Percentiles rank a stretch among this genome's conserved stretches.
These are phyloP conservation scores for Lentinula guzmanii DNA, from an alignment of 768 basidiomycete species.

Conservation along the genomic window DNA sequence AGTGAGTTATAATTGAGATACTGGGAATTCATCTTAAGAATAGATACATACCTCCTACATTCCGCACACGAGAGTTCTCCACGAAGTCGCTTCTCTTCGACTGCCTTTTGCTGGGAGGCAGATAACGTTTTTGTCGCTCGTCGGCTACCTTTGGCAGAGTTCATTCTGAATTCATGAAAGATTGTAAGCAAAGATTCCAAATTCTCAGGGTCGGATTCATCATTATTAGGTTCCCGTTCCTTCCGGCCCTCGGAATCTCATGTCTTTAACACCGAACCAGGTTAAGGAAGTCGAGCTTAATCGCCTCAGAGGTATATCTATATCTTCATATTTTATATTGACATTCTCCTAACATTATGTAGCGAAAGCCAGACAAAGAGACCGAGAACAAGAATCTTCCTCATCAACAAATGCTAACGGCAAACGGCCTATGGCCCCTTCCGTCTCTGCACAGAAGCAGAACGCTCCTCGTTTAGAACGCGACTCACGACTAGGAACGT, in stretches of 20 bases:
- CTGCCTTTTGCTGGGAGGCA: not conserved
- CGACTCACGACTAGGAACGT: slow-evolving; percentile 78
- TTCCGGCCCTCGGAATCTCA: not conserved
- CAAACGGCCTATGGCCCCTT: slow-evolving; percentile 63
- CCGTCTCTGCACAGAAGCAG: slow-evolving; percentile 56
- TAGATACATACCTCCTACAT: not conserved
- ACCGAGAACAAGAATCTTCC: slow-evolving; percentile 48
- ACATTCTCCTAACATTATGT: not conserved
- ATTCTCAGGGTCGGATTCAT: not conserved
- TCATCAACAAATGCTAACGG: slow-evolving; percentile 60
- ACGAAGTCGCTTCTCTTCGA: slow-evolving; percentile 1
- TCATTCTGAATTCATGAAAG: not conserved
- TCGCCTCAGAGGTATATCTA: slow-evolving; percentile 57
- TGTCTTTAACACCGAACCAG: slow-evolving; percentile 55
- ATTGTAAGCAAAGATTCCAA: not conserved
- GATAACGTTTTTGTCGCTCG: not conserved
- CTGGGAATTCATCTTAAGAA: not conserved
- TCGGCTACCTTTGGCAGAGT: not conserved
- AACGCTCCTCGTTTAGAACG: slow-evolving; percentile 58
- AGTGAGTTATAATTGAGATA: not conserved
- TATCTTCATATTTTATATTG: not conserved
- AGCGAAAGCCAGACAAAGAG: slow-evolving; percentile 76
- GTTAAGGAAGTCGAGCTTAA: slow-evolving; percentile 72
- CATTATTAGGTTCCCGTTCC: not conserved
- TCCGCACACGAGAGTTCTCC: slow-evolving; percentile 1